Evolutionary conservation across 352 stramenopile genomes (phyloP).

Genomic region (Blastocystis sp.): DNA sequence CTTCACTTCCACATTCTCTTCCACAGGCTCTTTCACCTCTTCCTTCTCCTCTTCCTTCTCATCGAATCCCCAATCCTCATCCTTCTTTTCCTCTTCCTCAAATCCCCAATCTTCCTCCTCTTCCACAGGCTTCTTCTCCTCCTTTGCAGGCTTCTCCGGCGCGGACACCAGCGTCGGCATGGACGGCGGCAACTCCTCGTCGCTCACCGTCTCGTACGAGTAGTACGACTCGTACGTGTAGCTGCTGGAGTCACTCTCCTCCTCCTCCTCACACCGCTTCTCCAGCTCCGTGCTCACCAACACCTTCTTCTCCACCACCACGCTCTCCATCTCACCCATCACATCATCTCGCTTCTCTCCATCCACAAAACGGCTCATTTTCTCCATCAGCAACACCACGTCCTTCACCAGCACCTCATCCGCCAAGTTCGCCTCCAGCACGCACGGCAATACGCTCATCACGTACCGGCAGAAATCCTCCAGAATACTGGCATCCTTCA

Average conservation of each 20-base stretch:
- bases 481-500: neutral
- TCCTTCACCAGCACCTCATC: conserved; percentile 18
- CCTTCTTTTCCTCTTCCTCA: too few species aligned
- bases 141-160: too few species aligned
- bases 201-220: conserved; percentile 21
- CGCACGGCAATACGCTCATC: neutral
- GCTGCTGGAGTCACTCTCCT: neutral
- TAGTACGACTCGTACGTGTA: conserved; percentile 63
- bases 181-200: too few species aligned
- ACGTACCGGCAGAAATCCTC: conserved; percentile 3
- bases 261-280: neutral
- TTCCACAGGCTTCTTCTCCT: too few species aligned
- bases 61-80: neutral
- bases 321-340: neutral
- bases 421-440: neutral
- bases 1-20: too few species aligned
- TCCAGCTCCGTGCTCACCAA: neutral
- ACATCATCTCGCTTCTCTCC: neutral
- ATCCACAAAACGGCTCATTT: neutral
- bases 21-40: too few species aligned
- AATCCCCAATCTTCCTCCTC: neutral
- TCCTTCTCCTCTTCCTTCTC: too few species aligned
- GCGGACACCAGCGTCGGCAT: too few species aligned
- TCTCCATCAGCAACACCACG: conserved; percentile 20
- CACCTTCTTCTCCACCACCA: neutral